Evolutionary conservation across 2,329 filamentous ascomycete genomes (phyloP).

Genomic region (Triangularia verruculosa): DNA sequence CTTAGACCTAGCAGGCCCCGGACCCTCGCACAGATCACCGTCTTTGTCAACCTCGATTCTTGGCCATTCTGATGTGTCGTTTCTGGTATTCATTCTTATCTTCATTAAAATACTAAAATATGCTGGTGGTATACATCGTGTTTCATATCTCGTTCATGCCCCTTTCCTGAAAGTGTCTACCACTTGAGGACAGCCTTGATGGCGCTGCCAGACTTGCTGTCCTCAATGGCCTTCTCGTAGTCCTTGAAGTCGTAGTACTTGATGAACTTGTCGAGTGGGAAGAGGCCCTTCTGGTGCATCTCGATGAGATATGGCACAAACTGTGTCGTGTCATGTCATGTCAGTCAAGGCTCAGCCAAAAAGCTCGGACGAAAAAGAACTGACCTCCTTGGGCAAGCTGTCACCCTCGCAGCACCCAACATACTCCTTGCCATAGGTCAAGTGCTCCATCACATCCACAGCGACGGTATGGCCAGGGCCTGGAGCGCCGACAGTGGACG

Average conservation of each 20-base stretch:
- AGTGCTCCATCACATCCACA: constrained; percentile 30
- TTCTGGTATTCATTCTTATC: neutral
- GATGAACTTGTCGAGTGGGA: constrained; percentile 35
- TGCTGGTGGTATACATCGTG: neutral
- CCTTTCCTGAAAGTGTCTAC: constrained; percentile 9
- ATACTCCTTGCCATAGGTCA: constrained; percentile 31
- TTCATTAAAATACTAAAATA: neutral
- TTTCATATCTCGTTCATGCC: neutral
- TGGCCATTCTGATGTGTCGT: neutral
- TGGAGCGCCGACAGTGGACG: constrained; percentile 30
- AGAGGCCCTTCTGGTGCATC: constrained; percentile 33
- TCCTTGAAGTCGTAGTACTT: constrained; percentile 33
- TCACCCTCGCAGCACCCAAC: constrained; percentile 32
- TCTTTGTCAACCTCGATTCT: neutral
- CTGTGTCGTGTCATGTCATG: constrained; percentile 17
- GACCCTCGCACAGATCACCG: neutral
- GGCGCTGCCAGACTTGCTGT: constrained; percentile 31
- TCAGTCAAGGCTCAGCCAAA: neutral
- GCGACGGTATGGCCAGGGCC: constrained; percentile 22
- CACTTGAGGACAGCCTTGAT: constrained; percentile 37
- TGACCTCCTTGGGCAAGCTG: constrained; percentile 26
- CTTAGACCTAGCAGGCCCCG: neutral
- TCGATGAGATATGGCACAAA: constrained; percentile 36
- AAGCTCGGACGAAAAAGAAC: constrained; percentile 7
- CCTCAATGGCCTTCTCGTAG: constrained; percentile 31